Evolutionary conservation across 495 filamentous ascomycete genomes (phyloP).

Genomic region (Aspergillus funiculosus): DNA sequence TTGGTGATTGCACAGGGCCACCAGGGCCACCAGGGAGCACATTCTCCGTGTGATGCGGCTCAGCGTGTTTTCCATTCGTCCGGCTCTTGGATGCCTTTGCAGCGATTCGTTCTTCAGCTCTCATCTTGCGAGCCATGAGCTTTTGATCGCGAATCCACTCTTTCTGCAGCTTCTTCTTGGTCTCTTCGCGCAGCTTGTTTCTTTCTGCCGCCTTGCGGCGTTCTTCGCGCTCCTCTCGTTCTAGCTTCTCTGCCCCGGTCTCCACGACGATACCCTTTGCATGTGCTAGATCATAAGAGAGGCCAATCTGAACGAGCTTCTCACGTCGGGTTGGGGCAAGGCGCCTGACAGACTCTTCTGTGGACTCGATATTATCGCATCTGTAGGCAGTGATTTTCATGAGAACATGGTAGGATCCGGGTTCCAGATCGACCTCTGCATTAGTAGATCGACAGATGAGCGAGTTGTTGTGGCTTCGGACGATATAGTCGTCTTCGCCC

Average conservation of each 20-base stretch:
- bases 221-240: slow-evolving; percentile 38
- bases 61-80: neutral
- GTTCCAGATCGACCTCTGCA: slow-evolving; percentile 74
- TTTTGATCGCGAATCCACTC: slow-evolving; percentile 48
- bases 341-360: slow-evolving; percentile 63
- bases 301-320: slow-evolving; percentile 76
- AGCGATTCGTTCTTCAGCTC: slow-evolving; percentile 25
- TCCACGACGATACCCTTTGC: slow-evolving; percentile 65
- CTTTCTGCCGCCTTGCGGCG: slow-evolving; percentile 41
- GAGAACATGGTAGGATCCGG: slow-evolving; percentile 73
- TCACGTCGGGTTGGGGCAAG: slow-evolving; percentile 61
- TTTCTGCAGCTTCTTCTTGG: slow-evolving; percentile 44
- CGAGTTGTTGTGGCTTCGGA: slow-evolving; percentile 66
- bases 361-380: slow-evolving; percentile 40
- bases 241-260: slow-evolving; percentile 56
- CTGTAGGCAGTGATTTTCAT: slow-evolving; percentile 73
- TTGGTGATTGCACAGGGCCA: slow-evolving; percentile 26
- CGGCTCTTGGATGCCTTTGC: slow-evolving; percentile 3
- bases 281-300: slow-evolving; percentile 80
- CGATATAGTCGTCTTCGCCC: slow-evolving; percentile 76
- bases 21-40: slow-evolving; percentile 24
- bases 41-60: slow-evolving; percentile 6
- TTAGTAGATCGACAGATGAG: slow-evolving; percentile 73
- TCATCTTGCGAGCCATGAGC: slow-evolving; percentile 38
- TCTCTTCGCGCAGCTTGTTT: slow-evolving; percentile 38